Evolutionary conservation across 345 rosid genomes (phyloP).

Genomic region (Microthlaspi erraticum): DNA sequence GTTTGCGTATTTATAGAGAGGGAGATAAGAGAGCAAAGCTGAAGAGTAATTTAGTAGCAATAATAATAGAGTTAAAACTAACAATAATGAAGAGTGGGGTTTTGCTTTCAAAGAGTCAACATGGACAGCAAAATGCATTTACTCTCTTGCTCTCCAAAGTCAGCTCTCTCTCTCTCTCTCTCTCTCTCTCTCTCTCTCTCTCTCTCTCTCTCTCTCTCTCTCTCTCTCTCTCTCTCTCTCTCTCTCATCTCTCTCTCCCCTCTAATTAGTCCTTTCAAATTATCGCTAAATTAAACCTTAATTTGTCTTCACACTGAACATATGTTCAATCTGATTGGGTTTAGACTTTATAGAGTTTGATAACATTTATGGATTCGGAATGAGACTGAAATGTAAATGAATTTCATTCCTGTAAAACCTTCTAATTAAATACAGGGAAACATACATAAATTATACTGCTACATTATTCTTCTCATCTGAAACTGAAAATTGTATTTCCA

Average conservation of each 20-base stretch:
- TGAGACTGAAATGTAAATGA: constrained; percentile 1
- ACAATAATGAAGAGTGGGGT: constrained; percentile 48
- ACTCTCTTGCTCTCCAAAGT: constrained; percentile 64
- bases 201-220: constrained; percentile 48
- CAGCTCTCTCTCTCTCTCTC: constrained; percentile 49
- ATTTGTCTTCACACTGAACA: background rate
- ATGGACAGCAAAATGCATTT: constrained; percentile 63
- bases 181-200: constrained; percentile 40
- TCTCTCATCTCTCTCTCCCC: too few relatives aligned
- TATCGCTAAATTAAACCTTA: background rate
- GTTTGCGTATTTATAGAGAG: constrained; percentile 31
- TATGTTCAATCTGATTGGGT: constrained; percentile 21
- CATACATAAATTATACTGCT: background rate
- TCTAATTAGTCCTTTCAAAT: constrained; percentile 8
- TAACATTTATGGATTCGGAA: background rate
- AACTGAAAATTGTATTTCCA: background rate
- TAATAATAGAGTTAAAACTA: constrained; percentile 33
- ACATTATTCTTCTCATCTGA: background rate
- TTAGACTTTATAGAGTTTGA: background rate
- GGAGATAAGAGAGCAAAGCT: constrained; percentile 14
- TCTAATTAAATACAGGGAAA: background rate
- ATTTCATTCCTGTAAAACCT: background rate
- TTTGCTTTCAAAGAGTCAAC: constrained; percentile 63
- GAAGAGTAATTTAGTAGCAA: constrained; percentile 37
- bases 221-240: constrained; percentile 42